A percentile compares a stretch with the other conserved stretches of the same genome.
These are phyloP conservation scores for Mycena maculata DNA, from an alignment of 768 basidiomycete species.

Conservation along the genomic window DNA sequence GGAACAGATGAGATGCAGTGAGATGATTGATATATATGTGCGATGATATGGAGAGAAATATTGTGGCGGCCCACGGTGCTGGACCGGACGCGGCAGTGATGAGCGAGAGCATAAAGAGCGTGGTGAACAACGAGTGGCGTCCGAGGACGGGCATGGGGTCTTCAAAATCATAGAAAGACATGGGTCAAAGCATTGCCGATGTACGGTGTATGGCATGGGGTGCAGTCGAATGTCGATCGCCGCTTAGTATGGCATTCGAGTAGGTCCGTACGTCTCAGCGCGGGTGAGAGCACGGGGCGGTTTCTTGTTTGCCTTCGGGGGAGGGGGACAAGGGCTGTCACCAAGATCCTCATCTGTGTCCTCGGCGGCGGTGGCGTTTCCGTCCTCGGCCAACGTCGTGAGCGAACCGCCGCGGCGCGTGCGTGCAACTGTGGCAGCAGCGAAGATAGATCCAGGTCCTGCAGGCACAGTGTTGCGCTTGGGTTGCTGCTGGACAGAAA, in stretches of 20 bases:
- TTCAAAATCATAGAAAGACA: slow-evolving; percentile 31
- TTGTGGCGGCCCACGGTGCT: slow-evolving; percentile 2
- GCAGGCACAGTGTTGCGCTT: slow-evolving; percentile 78
- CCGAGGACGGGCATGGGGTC: slow-evolving; percentile 28
- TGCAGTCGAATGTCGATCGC: neutral
- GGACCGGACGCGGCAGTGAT: slow-evolving; percentile 7
- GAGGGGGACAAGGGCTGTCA: slow-evolving; percentile 90
- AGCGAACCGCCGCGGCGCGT: slow-evolving; percentile 67
- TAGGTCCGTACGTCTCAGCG: slow-evolving; percentile 77
- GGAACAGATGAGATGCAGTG: slow-evolving; percentile 35
- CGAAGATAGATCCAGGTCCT: slow-evolving; percentile 67
- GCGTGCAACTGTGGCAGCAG: slow-evolving; percentile 76
- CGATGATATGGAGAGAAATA: slow-evolving; percentile 15
- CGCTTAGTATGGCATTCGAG: slow-evolving; percentile 56
- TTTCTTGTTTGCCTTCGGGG: slow-evolving; percentile 73
- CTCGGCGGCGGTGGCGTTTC: slow-evolving; percentile 69
- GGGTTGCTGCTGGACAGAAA: slow-evolving; percentile 53
- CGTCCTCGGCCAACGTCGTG: slow-evolving; percentile 75
- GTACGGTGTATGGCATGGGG: slow-evolving; percentile 22
- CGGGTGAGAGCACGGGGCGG: slow-evolving; percentile 61
- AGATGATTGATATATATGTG: slow-evolving; percentile 32
- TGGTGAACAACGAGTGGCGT: slow-evolving; percentile 30
- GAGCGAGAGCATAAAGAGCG: slow-evolving; percentile 38
- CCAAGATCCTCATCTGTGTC: slow-evolving; percentile 84
- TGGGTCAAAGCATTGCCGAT: slow-evolving; percentile 32